phyloP scores from a whole-genome alignment of 2,329 filamentous ascomycete genomes.

The Pyrenophora seminiperda region DNA sequence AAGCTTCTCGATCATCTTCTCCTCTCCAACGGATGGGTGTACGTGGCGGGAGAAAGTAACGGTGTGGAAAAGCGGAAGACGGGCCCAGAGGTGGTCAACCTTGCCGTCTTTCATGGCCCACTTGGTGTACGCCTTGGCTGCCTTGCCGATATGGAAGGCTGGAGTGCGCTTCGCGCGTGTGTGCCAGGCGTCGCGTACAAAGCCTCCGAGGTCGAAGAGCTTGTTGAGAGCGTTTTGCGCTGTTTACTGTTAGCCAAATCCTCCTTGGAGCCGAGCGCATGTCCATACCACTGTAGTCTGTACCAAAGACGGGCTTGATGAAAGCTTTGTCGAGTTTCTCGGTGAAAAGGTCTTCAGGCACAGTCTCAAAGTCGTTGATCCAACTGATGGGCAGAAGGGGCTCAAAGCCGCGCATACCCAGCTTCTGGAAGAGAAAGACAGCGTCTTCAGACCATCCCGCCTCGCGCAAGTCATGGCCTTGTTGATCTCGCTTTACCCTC shows the following conservation, averaged over 20 bases:
- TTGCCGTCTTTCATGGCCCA: constrained; percentile 60
- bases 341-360: constrained; percentile 60
- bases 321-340: constrained; percentile 50
- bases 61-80: constrained; percentile 55
- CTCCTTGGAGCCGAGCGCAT: background rate
- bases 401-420: constrained; percentile 62
- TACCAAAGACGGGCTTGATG: constrained; percentile 52
- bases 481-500: constrained; percentile 29
- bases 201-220: constrained; percentile 58
- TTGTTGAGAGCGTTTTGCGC: constrained; percentile 58
- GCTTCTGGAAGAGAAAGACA: constrained; percentile 58
- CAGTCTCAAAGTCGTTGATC: constrained; percentile 59
- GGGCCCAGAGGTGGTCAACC: constrained; percentile 44
- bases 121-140: constrained; percentile 55
- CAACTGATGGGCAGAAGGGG: constrained; percentile 59
- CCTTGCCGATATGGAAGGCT: constrained; percentile 48
- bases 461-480: constrained; percentile 45
- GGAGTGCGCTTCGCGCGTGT: constrained; percentile 46
- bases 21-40: constrained; percentile 48
- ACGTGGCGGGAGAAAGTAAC: constrained; percentile 50
- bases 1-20: constrained; percentile 52
- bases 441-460: constrained; percentile 59
- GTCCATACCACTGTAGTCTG: constrained; percentile 53
- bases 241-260: constrained; percentile 25
- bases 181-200: constrained; percentile 57